These are phyloP conservation scores for Lichtheimia ornata DNA, from an alignment of 371 early-diverging fungal species.

Conservation along the genomic window DNA sequence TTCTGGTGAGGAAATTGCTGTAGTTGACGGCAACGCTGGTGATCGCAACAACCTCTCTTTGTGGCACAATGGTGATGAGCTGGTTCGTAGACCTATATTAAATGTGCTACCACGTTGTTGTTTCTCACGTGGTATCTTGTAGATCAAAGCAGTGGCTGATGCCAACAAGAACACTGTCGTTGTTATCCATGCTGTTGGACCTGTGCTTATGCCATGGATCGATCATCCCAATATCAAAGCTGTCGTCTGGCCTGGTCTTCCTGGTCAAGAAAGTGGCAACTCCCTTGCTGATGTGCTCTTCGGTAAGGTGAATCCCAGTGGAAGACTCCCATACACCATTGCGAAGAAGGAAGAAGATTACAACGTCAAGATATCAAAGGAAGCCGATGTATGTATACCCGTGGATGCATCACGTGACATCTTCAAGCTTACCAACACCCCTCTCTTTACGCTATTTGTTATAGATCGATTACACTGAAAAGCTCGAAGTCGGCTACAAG, in stretches of 20 bases:
- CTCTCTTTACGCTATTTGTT: not conserved
- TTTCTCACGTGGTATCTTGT: not conserved
- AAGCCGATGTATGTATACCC: not conserved
- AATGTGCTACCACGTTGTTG: not conserved
- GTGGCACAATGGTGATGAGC: constrained; percentile 61
- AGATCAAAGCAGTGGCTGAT: constrained; percentile 58
- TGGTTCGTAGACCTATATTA: constrained; percentile 28
- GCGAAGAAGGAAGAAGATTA: constrained; percentile 35
- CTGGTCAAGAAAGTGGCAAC: constrained; percentile 56
- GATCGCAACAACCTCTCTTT: constrained; percentile 61
- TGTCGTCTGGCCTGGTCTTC: constrained; percentile 52
- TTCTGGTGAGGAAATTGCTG: constrained; percentile 57
- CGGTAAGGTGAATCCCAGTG: constrained; percentile 57
- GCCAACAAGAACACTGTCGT: constrained; percentile 59
- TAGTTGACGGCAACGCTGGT: constrained; percentile 45
- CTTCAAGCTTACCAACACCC: not conserved
- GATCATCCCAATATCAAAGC: constrained; percentile 58
- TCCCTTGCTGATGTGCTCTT: constrained; percentile 55
- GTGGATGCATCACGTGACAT: not conserved
- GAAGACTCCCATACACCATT: constrained; percentile 57
- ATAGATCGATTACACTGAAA: constrained; percentile 48
- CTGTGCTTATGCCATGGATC: constrained; percentile 60
- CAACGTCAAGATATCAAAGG: constrained; percentile 41
- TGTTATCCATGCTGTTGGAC: constrained; percentile 59
- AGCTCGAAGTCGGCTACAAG: constrained; percentile 51